Evolutionary conservation across 225 moss, liverwort and hornwort species (phyloP), one percentile per base, ranked within the genome.

Genomic region (Climacium dendroides): DNA sequence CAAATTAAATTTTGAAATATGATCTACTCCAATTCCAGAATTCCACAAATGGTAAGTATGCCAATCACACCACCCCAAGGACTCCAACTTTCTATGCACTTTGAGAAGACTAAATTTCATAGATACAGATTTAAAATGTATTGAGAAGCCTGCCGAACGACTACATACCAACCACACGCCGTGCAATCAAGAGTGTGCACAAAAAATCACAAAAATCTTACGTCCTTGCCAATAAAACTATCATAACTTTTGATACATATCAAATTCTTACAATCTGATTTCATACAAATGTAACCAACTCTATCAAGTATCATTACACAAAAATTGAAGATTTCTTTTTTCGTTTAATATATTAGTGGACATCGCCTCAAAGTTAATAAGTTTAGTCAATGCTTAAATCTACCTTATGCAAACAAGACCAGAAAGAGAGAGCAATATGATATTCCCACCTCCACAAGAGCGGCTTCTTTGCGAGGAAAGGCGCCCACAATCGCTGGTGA

Each of bases 401-500:
- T 71, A 32, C 57, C 43, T 19, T 15, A 24, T 30, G 60, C 29
- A 85, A 88, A 70, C 50, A 35, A 82, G 73, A 83, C 62, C 63
- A 87, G 69, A 84, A 55, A n/a, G 54, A 63, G 82, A 89, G 64
- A 57, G 61, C 64, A 28, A 29, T 71, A 18, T 47, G 45, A 70
- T 25, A n/a, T 61, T 75, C 50, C 63, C 52, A 97, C 97, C 98
- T 96, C 97, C 55, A 98, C 97, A 54, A 98, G 96, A 82, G 92
- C 95, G 30, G 97, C 98, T 39, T 95, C 98, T 89, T 96, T 96
- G 62, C 94, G 89, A 30, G 94, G 93, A 83, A 98, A 97, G 73
- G 92, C 90, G 82, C 98, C 95, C 79, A 93, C 91, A 82, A 96
- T 95, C 25, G 97, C 92, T 83, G 97, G 96, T 75, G 97, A 98